A percentile compares a stretch with the other conserved stretches of the same genome.
These are phyloP conservation scores for Nitzschia sp. DNA, from an alignment of 108 stramenopile genomes.

Conservation along the genomic window DNA sequence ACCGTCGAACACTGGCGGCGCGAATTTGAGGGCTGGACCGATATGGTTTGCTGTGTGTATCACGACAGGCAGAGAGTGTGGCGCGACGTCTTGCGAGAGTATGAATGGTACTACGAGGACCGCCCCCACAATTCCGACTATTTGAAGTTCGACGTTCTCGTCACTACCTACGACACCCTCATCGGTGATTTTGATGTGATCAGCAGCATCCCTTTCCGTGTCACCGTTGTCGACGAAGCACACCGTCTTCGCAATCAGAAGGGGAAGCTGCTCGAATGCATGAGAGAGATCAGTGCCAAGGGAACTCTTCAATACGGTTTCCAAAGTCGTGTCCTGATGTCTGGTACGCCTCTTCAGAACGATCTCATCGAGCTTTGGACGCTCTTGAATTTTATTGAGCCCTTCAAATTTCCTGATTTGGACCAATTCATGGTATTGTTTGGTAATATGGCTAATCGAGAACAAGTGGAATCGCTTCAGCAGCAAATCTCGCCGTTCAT, in stretches of 20 bases:
- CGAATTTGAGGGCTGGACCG: slow-evolving; percentile 97
- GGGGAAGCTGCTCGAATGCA: slow-evolving; percentile 92
- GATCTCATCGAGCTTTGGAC: slow-evolving; percentile 97
- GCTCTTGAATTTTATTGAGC: slow-evolving; percentile 96
- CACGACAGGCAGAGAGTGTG: slow-evolving; percentile 93
- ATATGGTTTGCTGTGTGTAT: slow-evolving; percentile 95
- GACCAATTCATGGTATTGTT: slow-evolving; percentile 89
- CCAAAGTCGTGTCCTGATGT: slow-evolving; percentile 96
- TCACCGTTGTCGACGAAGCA: slow-evolving; percentile 96
- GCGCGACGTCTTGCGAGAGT: slow-evolving; percentile 96
- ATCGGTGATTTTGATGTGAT: slow-evolving; percentile 90
- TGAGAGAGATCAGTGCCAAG: slow-evolving; percentile 88
- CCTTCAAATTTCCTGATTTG: slow-evolving; percentile 86
- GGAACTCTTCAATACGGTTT: slow-evolving; percentile 87
- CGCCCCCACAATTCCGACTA: slow-evolving; percentile 95
- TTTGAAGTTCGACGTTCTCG: slow-evolving; percentile 93
- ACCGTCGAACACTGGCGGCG: slow-evolving; percentile 99
- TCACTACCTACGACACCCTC: slow-evolving; percentile 93
- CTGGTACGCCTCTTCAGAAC: slow-evolving; percentile 99
- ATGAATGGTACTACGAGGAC: slow-evolving; percentile 97
- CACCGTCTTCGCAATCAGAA: slow-evolving; percentile 94
- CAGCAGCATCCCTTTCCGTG: slow-evolving; percentile 85
- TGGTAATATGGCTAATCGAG: slow-evolving; percentile 91
- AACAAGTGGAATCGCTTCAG: slow-evolving; percentile 92
- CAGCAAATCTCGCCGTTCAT: slow-evolving; percentile 94